Conservation (phyloP, 768 basidiomycete genomes). For the Psilocybe tampanensis region DNA sequence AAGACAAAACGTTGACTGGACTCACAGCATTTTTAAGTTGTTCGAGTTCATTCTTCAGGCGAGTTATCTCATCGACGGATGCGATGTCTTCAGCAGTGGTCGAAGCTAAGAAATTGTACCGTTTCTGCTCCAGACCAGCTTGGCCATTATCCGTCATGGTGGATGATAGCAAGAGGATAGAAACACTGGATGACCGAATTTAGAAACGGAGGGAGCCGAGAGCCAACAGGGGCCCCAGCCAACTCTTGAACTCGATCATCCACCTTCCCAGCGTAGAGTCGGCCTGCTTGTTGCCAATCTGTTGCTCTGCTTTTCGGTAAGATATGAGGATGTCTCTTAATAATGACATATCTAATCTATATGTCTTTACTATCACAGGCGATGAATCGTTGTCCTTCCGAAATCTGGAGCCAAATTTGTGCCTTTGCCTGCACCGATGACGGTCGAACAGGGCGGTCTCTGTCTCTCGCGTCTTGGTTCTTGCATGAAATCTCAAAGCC, state of each 20-base stretch:
- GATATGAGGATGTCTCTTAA: too few relatives aligned
- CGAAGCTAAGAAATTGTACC: slow-evolving; percentile 10
- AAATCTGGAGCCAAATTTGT: slow-evolving; percentile 26
- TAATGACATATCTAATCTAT: too few relatives aligned
- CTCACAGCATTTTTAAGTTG: slow-evolving; percentile 24
- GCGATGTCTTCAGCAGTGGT: background rate
- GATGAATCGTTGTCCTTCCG: slow-evolving; percentile 21
- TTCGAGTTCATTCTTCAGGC: slow-evolving; percentile 23
- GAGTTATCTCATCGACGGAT: slow-evolving; percentile 17
- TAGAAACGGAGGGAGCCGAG: background rate
- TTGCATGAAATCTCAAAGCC: slow-evolving; percentile 27
- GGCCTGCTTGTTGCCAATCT: too few relatives aligned
- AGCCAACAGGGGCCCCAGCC: too few relatives aligned
- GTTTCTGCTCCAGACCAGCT: slow-evolving; percentile 11
- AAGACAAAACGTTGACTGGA: background rate
- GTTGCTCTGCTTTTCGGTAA: too few relatives aligned
- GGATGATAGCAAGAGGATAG: slow-evolving; percentile 5
- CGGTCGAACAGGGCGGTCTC: slow-evolving; percentile 36
- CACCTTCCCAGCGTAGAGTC: too few relatives aligned
- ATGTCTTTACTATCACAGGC: background rate
- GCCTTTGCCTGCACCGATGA: slow-evolving; percentile 35
- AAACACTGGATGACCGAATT: background rate
- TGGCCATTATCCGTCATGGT: slow-evolving; percentile 16
- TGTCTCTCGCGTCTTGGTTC: slow-evolving; percentile 37
- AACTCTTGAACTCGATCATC: too few relatives aligned